These are phyloP conservation scores for Monilinia fructicola DNA, from an alignment of 2,329 filamentous ascomycete species.

Conservation along the genomic window DNA sequence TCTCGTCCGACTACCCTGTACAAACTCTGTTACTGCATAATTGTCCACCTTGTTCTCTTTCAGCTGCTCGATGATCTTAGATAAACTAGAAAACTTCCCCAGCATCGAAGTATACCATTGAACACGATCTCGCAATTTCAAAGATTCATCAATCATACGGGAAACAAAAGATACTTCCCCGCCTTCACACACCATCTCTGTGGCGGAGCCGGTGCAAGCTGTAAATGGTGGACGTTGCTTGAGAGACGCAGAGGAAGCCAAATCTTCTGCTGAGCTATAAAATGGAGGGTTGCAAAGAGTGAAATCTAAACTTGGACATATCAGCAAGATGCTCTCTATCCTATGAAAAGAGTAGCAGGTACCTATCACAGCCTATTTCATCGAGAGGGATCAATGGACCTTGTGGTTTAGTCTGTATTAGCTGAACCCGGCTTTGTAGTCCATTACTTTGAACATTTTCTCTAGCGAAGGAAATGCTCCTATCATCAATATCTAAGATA, in stretches of 20 bases:
- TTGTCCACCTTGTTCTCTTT: conserved; percentile 64
- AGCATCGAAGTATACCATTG: conserved; percentile 93
- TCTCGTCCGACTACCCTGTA: conserved; percentile 74
- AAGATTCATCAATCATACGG: conserved; percentile 69
- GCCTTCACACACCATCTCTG: conserved; percentile 82
- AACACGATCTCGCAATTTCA: conserved; percentile 58
- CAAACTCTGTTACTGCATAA: conserved; percentile 77
- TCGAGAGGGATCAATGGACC: conserved; percentile 61
- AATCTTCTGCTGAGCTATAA: conserved; percentile 72
- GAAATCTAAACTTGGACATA: conserved; percentile 63
- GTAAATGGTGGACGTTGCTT: conserved; percentile 70
- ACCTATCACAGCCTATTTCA: conserved; percentile 46
- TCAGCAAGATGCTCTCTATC: conserved; percentile 22
- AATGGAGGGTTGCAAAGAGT: conserved; percentile 95
- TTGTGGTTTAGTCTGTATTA: conserved; percentile 55
- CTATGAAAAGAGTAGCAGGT: neutral
- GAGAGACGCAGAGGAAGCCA: conserved; percentile 60
- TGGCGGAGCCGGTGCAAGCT: conserved; percentile 71
- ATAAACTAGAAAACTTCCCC: conserved; percentile 72
- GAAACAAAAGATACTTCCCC: conserved; percentile 76
- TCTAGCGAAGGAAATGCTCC: conserved; percentile 64
- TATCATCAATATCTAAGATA: conserved; percentile 66
- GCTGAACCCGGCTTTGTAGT: conserved; percentile 61
- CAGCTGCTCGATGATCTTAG: conserved; percentile 60
- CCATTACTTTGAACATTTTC: conserved; percentile 67